Conservation (phyloP, 805 yeast species). For the Candida broadrunensis region DNA sequence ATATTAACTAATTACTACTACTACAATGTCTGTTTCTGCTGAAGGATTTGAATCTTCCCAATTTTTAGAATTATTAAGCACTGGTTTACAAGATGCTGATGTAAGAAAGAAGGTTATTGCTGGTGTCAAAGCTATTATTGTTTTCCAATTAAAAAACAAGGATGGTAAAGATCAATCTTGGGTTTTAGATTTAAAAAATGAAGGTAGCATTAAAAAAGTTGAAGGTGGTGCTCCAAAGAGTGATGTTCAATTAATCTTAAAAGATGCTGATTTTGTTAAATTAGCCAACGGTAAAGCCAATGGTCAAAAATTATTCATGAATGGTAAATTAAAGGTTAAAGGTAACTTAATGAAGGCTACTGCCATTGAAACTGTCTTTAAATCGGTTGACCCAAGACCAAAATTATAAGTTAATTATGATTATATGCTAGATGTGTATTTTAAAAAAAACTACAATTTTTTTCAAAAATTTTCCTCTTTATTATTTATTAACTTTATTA, state of each 20-base stretch:
- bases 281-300: constrained; percentile 76
- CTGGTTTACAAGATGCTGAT: constrained; percentile 34
- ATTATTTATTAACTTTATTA: no score
- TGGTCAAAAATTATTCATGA: constrained; percentile 81
- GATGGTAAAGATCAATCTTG: constrained; percentile 59
- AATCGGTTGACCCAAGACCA: constrained; percentile 44
- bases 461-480: no score
- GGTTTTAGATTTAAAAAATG: constrained; percentile 64
- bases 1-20: background rate
- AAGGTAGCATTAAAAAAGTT: constrained; percentile 44
- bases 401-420: constrained; percentile 28
- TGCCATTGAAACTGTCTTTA: constrained; percentile 65
- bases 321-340: constrained; percentile 80
- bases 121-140: constrained; percentile 59
- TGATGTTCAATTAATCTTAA: constrained; percentile 64
- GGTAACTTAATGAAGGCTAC: constrained; percentile 93
- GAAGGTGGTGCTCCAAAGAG: constrained; percentile 47
- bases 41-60: constrained; percentile 45
- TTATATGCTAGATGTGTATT: no score
- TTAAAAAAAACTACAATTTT: no score
- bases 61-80: constrained; percentile 36
- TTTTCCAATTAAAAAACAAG: constrained; percentile 64
- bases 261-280: constrained; percentile 67
- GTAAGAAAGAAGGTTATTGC: constrained; percentile 36
- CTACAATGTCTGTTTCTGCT: constrained; percentile 22